These are phyloP conservation scores for Xylariaceae sp. DNA, from an alignment of 2,329 filamentous ascomycete genomes.

Conservation along the genomic window DNA sequence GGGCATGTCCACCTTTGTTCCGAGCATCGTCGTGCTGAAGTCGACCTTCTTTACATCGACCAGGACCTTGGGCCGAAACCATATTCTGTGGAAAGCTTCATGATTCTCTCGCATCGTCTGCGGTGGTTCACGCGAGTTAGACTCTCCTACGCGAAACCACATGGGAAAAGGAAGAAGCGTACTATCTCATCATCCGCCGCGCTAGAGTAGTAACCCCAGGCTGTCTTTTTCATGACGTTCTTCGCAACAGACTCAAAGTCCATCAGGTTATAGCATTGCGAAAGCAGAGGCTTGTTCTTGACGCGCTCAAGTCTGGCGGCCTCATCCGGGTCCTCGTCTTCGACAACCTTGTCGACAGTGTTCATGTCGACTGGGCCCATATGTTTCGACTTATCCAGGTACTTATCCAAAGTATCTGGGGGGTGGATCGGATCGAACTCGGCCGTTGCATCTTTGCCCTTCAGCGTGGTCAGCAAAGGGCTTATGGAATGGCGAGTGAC, in stretches of 20 bases:
- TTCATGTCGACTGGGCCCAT: slow-evolving; percentile 84
- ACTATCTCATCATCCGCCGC: slow-evolving; percentile 87
- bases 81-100: slow-evolving; percentile 89
- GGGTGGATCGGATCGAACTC: slow-evolving; percentile 87
- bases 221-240: slow-evolving; percentile 88
- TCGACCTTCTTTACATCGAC: slow-evolving; percentile 86
- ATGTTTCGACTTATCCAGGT: slow-evolving; percentile 79
- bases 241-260: slow-evolving; percentile 95
- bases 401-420: slow-evolving; percentile 81
- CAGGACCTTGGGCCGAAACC: slow-evolving; percentile 88
- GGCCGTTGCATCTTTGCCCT: slow-evolving; percentile 87
- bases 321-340: slow-evolving; percentile 64
- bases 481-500: background rate
- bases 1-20: slow-evolving; percentile 74
- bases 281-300: slow-evolving; percentile 68
- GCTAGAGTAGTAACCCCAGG: slow-evolving; percentile 97
- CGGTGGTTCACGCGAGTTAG: background rate
- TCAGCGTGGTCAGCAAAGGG: background rate
- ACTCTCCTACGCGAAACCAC: background rate
- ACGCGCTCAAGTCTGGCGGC: slow-evolving; percentile 67
- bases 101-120: slow-evolving; percentile 95
- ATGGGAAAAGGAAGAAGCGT: slow-evolving; percentile 26
- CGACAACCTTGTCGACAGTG: slow-evolving; percentile 64
- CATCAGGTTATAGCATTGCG: slow-evolving; percentile 87
- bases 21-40: slow-evolving; percentile 88